These are phyloP conservation scores for Hyparrhenia diplandra DNA, from an alignment of 176 grass and related monocot species.

Conservation along the genomic window DNA sequence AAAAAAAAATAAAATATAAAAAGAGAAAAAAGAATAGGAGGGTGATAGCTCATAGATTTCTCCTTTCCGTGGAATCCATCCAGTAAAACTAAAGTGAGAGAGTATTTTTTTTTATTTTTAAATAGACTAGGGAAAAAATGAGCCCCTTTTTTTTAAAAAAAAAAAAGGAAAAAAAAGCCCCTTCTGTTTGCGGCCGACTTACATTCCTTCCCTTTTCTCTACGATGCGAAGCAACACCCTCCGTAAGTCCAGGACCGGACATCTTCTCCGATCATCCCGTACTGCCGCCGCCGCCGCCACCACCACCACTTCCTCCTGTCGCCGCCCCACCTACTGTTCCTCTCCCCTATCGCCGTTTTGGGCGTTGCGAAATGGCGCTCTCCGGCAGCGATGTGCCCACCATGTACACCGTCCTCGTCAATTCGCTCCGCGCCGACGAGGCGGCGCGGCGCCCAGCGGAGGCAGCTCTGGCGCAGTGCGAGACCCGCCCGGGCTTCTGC, in stretches of 20 bases:
- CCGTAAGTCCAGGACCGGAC: neutral
- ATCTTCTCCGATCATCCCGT: conserved; percentile 33
- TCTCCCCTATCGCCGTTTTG: neutral
- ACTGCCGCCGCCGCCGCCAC: conserved; percentile 10
- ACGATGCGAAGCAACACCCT: neutral
- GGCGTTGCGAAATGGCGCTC: conserved; percentile 53
- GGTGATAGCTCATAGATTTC: too few relatives aligned
- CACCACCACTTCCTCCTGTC: neutral
- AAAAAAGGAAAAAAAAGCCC: too few relatives aligned
- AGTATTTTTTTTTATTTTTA: too few relatives aligned
- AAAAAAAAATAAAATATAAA: too few relatives aligned
- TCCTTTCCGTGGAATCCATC: too few relatives aligned
- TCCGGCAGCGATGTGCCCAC: conserved; percentile 74
- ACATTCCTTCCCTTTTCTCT: neutral
- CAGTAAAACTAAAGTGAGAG: too few relatives aligned
- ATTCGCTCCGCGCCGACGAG: conserved; percentile 83
- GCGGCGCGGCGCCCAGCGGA: conserved; percentile 69
- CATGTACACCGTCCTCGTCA: conserved; percentile 81
- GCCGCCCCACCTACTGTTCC: neutral
- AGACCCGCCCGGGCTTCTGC: conserved; percentile 82
- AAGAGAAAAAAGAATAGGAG: too few relatives aligned
- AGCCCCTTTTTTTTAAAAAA: too few relatives aligned
- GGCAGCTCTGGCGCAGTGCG: conserved; percentile 75
- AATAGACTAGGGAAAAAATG: too few relatives aligned
- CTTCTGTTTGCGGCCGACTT: neutral